phyloP scores from a whole-genome alignment of 2,329 filamentous ascomycete genomes.

The Trichophyton equinum region DNA sequence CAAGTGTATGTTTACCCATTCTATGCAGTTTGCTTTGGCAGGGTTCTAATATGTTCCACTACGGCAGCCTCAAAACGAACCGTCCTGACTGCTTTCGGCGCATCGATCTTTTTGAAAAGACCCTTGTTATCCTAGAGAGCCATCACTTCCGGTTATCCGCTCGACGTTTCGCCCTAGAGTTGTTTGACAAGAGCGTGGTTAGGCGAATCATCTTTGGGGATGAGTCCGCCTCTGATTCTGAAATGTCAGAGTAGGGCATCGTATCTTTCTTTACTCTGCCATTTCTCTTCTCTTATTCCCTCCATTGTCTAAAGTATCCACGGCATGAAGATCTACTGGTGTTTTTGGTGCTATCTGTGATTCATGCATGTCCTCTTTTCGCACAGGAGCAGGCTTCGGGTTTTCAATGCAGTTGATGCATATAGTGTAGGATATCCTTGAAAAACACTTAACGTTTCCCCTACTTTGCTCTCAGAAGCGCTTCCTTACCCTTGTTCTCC shows the following conservation, averaged over 20 bases:
- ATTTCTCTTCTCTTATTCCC: neutral
- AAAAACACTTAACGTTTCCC: neutral
- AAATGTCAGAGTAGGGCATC: conserved; percentile 8
- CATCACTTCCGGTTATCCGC: conserved; percentile 83
- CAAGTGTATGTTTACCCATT: conserved; percentile 35
- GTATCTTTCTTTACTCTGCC: neutral
- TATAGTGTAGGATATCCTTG: neutral
- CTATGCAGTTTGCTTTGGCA: neutral
- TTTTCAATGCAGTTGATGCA: neutral
- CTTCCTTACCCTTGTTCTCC: neutral
- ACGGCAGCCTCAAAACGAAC: conserved; percentile 54
- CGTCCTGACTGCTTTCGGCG: conserved; percentile 64
- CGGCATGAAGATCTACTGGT: neutral
- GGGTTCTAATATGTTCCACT: neutral
- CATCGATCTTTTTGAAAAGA: conserved; percentile 66
- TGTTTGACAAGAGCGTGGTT: conserved; percentile 86
- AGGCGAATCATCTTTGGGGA: conserved; percentile 71
- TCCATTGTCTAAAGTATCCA: neutral
- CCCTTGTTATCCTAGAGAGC: conserved; percentile 71
- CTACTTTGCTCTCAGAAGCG: neutral
- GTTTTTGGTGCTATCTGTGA: neutral
- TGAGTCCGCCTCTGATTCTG: conserved; percentile 36
- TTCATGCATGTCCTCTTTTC: neutral
- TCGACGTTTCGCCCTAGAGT: conserved; percentile 77
- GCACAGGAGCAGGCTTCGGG: neutral